Percentiles rank a stretch among this genome's conserved stretches.
phyloP scores from a whole-genome alignment of 345 rosid species.

The Schrenkiella parvula region DNA sequence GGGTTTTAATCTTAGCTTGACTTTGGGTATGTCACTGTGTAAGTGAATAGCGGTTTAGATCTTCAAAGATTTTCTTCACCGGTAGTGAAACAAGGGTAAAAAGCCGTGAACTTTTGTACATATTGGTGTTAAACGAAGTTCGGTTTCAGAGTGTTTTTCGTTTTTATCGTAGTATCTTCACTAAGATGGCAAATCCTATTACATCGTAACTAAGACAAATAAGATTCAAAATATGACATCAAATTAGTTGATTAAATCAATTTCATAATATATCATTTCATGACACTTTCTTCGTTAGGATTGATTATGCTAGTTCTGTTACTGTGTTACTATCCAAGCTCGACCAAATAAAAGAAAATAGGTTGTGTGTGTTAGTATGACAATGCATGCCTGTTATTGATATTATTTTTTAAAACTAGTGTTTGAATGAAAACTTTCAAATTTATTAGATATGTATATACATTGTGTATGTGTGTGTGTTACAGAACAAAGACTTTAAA shows the following conservation, averaged over 20 bases:
- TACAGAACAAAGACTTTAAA: neutral
- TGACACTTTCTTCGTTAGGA: neutral
- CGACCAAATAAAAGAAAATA: neutral
- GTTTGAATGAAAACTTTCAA: neutral
- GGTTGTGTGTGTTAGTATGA: neutral
- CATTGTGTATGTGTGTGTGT: too few relatives aligned
- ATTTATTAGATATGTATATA: neutral
- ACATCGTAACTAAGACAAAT: neutral
- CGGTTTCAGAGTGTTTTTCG: neutral
- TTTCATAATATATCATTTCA: neutral
- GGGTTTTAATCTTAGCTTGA: conserved; percentile 22
- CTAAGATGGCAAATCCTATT: neutral
- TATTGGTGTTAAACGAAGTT: neutral
- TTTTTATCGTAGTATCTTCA: neutral
- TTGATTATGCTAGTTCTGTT: neutral
- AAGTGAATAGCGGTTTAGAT: conserved; percentile 17
- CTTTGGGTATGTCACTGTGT: neutral
- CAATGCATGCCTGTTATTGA: neutral
- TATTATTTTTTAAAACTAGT: neutral
- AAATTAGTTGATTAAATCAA: neutral
- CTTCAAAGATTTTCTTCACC: conserved; percentile 26
- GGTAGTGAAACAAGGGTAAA: neutral
- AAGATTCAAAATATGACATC: neutral
- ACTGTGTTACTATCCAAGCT: neutral
- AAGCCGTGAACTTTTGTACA: conserved; percentile 1